These are phyloP conservation scores for Pseudofabraea citricarpa DNA, from an alignment of 2,329 filamentous ascomycete genomes.

Conservation along the genomic window DNA sequence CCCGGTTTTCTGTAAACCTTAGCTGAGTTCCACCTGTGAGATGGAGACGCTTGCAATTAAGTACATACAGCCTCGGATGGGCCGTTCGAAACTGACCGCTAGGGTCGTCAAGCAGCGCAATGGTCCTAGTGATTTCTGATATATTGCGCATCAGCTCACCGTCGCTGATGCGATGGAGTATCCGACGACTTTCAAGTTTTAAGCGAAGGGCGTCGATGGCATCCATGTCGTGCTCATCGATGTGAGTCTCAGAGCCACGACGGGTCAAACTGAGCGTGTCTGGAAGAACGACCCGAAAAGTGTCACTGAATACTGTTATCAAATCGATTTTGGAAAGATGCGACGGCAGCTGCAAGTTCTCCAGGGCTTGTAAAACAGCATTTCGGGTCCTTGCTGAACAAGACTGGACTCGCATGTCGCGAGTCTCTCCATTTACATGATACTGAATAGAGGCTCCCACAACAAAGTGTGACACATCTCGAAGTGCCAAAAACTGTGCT, in stretches of 20 bases:
- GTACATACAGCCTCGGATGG: constrained; percentile 29
- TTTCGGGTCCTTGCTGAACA: constrained; percentile 31
- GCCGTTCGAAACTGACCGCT: constrained; percentile 22
- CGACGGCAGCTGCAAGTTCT: constrained; percentile 30
- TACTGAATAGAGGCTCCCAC: constrained; percentile 35
- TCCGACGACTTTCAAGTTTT: constrained; percentile 29
- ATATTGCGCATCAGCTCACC: constrained; percentile 31
- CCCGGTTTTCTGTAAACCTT: constrained; percentile 21
- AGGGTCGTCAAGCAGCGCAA: constrained; percentile 32
- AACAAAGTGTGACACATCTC: constrained; percentile 34
- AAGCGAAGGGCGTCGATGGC: constrained; percentile 31
- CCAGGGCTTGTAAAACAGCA: constrained; percentile 31
- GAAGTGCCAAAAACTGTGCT: constrained; percentile 32
- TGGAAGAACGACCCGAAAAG: constrained; percentile 32
- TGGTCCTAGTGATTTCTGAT: constrained; percentile 30
- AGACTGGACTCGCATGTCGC: constrained; percentile 29
- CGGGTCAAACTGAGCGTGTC: constrained; percentile 29
- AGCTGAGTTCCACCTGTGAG: constrained; percentile 32
- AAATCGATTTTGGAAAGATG: constrained; percentile 31
- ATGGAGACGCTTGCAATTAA: constrained; percentile 34
- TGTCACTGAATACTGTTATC: constrained; percentile 30
- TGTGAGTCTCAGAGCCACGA: constrained; percentile 18
- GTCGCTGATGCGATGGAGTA: constrained; percentile 35
- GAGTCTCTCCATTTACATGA: constrained; percentile 29
- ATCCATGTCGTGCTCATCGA: constrained; percentile 31